Base-by-base conservation (phyloP, 495 filamentous ascomycete species). In the Hypomontagnella monticulosa region DNA sequence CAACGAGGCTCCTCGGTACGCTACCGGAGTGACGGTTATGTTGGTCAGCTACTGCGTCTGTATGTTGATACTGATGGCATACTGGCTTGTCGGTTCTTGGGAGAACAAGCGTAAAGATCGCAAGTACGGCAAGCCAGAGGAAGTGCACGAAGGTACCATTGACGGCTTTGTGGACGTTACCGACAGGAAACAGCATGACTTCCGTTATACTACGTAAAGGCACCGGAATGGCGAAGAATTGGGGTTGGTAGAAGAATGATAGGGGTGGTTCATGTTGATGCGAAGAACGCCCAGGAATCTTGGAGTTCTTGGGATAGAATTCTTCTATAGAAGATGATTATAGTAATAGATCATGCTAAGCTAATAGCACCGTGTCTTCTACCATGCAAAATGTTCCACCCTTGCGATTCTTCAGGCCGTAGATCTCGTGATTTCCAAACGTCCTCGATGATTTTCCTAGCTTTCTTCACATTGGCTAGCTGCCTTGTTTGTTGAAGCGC, bases 1-100 rank as follows among this genome's bases (percentile, higher is more conserved):
- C 7, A 78, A 74, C 19, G 80, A 84, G 70, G 76, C 77, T 3
- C 83, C 83, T n/a, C 57, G 74, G 8, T 80, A 80, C 52, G 71
- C 73, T 1, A 66, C 57, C 3, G 70, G 76, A 6, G 73, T 76
- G 19, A 51, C 70, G 34, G 68, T 69, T 3, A 73, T 80, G 58
- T 38, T 78, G 1, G 67, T 66, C 0, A 73, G 75, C 52, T 67
- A 78, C 47, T 66, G 74, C 37, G 38, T 63, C 27, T 70, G 71
- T 30, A 71, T 77, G 30, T 27, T 64, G 6, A 50, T 75, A 11
- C 64, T 77, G 53, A 64, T 54, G 8, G 36, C 43, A 1, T 77
- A 75, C 41, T 75, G 75, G 73, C 6, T 72, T n/a, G 15, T 72
- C 12, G 73, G 65, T 0, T 8, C 41, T 2, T 58, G 57, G 27